Percentiles rank a stretch among this genome's conserved stretches.
Conservation (phyloP, 768 basidiomycete genomes). For the Suillus plorans region DNA sequence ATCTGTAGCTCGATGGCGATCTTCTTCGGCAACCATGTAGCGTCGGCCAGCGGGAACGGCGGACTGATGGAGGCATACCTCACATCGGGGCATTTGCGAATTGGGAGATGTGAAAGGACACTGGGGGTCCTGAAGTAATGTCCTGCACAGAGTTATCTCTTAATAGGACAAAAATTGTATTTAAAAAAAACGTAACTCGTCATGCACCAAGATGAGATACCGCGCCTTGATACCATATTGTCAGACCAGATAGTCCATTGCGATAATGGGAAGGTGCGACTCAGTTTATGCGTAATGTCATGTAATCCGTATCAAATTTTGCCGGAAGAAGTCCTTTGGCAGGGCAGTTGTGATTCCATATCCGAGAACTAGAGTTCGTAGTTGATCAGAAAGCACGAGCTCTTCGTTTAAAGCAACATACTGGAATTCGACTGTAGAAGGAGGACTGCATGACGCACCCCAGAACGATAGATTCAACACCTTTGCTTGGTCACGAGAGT, state of each 20-base stretch:
- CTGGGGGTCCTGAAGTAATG: too few relatives aligned
- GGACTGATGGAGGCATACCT: too few relatives aligned
- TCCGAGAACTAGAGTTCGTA: constrained; percentile 89
- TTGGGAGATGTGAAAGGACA: too few relatives aligned
- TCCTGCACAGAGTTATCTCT: too few relatives aligned
- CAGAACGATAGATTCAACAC: constrained; percentile 99
- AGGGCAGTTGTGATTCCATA: constrained; percentile 93
- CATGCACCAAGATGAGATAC: constrained; percentile 96
- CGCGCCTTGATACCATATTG: constrained; percentile 86
- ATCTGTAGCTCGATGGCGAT: constrained; percentile 90
- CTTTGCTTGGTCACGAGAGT: constrained; percentile 93
- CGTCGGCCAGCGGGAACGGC: constrained; percentile 25
- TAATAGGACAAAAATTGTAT: too few relatives aligned
- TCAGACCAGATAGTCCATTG: constrained; percentile 85
- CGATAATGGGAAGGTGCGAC: constrained; percentile 92
- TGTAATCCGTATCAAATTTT: constrained; percentile 81
- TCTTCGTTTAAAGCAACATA: constrained; percentile 85
- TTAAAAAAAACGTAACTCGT: constrained; percentile 61
- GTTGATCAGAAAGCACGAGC: constrained; percentile 81
- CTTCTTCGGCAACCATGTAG: constrained; percentile 86
- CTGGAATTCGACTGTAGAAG: constrained; percentile 81
- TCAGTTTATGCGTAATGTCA: constrained; percentile 98
- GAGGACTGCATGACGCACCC: constrained; percentile 89
- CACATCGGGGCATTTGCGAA: too few relatives aligned
- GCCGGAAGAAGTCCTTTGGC: constrained; percentile 83